Base-by-base conservation (phyloP, 1,284 basidiomycete species). In the Sanguinoderma infundibulare region DNA sequence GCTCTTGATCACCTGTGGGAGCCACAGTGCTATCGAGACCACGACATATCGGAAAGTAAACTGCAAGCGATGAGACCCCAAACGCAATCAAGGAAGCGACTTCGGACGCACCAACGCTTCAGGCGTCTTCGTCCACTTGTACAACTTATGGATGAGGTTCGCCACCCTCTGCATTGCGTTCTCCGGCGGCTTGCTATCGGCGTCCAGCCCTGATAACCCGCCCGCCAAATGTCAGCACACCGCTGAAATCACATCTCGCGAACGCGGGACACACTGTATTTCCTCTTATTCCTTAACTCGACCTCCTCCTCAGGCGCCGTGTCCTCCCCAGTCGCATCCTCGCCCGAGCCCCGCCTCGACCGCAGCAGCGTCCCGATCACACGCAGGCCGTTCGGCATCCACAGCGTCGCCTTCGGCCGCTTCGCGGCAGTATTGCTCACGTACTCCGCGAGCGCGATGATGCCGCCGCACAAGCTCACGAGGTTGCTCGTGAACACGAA, bases 41-140 rank as follows among this genome's bases (percentile, higher is more conserved):
- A 88, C 60, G 0, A 78, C 79, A 69, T 87, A 86, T 65, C 87
- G 84, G 70, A 87, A 76, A 0, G 82, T 81, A 67, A 86, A 90
- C 82, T 83, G 49, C 0, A 42, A 38, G 24, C 8, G n/a, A 10
- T 5, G 32, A 14, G 6, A 28, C 5, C 12, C 22, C 3, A 17
- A 38, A 10, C 26, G 5, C 14, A 5, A 12, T 5, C 3, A 17
- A 17, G 2, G 20, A 26, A 46, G 10, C 22, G 51, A 49, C 22
- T 7, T 15, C 22, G 32, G 42, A 70, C 76, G 40, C 64, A 83
- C 81, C 62, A 81, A 64, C 9, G 79, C 81, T 57, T 84, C 79
- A 0, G 81, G 72, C 0, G 79, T 80, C 57, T 73, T 74, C 20
- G 72, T 70, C 81, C 83, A 84, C 47, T 70, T 67, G 60, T 78